Conservation (phyloP, 177 flowering plant species). For the Tripterygium wilfordii region DNA sequence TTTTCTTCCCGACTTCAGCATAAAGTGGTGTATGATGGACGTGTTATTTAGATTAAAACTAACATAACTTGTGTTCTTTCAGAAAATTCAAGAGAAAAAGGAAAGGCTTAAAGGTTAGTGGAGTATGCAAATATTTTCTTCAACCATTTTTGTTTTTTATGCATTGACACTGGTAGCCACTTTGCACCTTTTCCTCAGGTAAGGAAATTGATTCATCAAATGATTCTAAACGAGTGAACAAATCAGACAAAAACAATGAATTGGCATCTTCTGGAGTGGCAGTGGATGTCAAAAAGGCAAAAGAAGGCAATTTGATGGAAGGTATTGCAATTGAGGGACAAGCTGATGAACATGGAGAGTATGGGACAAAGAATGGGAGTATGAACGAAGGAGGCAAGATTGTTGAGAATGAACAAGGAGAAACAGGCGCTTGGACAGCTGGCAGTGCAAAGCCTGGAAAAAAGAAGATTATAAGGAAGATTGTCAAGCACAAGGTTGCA, state of each 20-base stretch:
- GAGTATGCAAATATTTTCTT: neutral
- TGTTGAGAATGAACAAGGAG: slow-evolving; percentile 26
- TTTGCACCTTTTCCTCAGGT: slow-evolving; percentile 15
- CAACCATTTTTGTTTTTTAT: neutral
- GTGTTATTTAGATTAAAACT: no score
- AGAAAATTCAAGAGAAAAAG: slow-evolving; percentile 49
- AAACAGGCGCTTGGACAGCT: slow-evolving; percentile 19
- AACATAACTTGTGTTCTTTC: no score
- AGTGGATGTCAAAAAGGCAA: slow-evolving; percentile 20
- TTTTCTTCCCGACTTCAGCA: no score
- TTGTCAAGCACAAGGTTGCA: slow-evolving; percentile 64
- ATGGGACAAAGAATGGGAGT: slow-evolving; percentile 21
- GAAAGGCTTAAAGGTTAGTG: slow-evolving; percentile 52
- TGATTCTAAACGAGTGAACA: slow-evolving; percentile 22
- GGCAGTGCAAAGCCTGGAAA: slow-evolving; percentile 40
- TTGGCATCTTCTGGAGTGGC: slow-evolving; percentile 20
- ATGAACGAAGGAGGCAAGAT: slow-evolving; percentile 17
- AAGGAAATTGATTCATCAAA: slow-evolving; percentile 27
- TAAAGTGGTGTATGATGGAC: no score
- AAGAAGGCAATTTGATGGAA: slow-evolving; percentile 19
- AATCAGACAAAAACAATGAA: slow-evolving; percentile 26
- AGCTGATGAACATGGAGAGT: slow-evolving; percentile 18
- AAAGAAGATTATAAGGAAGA: slow-evolving; percentile 61
- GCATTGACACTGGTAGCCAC: no score
- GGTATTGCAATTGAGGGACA: slow-evolving; percentile 22